Evolutionary conservation across 441 rosid species (phyloP), one percentile per base, ranked within the genome.

Genomic region (Manihot esculenta): DNA sequence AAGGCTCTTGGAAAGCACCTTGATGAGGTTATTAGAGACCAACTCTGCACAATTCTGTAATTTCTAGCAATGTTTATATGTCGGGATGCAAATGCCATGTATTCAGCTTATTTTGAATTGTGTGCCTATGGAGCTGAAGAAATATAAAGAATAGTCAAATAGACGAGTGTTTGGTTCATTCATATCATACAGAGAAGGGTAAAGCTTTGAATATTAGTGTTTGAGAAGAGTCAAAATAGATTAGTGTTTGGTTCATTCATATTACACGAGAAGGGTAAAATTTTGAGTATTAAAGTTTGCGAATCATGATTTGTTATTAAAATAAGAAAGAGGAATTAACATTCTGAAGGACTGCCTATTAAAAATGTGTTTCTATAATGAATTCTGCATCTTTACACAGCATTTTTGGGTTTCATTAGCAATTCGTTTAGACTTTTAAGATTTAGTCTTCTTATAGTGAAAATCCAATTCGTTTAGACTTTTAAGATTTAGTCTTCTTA

Each of bases 11-110:
- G 82, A 78, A 83, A 76, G 84, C 73, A 77, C 74, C 20, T 84
- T 64, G 63, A 84, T 57, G 88, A 89, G 86, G 97, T 92, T 78
- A 79, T 3, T 30, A 30, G 2, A 30, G 68, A 49, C 61, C 45
- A 44, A 38, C 69, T 76, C 63, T 35, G 14, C 33, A 10, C 41
- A 5, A 30, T 38, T 17, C 10, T 38, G 27, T 27, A 38, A 8
- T 54, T 35, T 48, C 12, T 35, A 18, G 54, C 27, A 42, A n/a
- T 62, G 7, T 42, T 35, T 66, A 41, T 48, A 14, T 33, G 50
- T 27, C 33, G 42, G 49, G 20, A 5, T 55, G 41, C 41, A 35
- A 35, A 35, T 35, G 3, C 12, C 17, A 10, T 2, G 21, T 17
- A 14, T 18, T 44, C 20, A 45, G 64, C 53, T 66, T 30, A 42